Percentiles rank a stretch among this genome's conserved stretches.
phyloP scores from a whole-genome alignment of 2,329 filamentous ascomycete genomes.

The Exserohilum rostratum region DNA sequence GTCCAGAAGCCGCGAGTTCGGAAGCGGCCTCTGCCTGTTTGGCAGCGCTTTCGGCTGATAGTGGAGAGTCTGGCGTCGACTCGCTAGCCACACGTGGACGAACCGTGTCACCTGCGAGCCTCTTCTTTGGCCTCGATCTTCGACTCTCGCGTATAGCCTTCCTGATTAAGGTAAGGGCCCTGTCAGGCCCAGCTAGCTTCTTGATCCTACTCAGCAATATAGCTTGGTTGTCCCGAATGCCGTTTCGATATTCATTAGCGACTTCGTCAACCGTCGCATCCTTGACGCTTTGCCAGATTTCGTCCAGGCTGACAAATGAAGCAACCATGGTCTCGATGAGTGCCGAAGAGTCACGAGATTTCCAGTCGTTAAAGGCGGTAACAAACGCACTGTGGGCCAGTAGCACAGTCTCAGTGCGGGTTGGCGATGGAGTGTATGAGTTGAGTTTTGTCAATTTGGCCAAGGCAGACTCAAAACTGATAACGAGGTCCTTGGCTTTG shows the following conservation, averaged over 20 bases:
- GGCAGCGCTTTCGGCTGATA: slow-evolving; percentile 45
- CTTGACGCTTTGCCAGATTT: slow-evolving; percentile 83
- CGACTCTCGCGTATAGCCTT: slow-evolving; percentile 76
- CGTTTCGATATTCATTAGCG: slow-evolving; percentile 76
- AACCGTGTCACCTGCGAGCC: slow-evolving; percentile 68
- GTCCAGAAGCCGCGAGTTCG: slow-evolving; percentile 35
- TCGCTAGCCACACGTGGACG: slow-evolving; percentile 69
- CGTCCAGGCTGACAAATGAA: slow-evolving; percentile 82
- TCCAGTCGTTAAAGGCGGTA: slow-evolving; percentile 83
- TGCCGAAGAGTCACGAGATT: slow-evolving; percentile 77
- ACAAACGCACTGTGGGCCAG: slow-evolving; percentile 76
- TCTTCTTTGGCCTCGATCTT: slow-evolving; percentile 67
- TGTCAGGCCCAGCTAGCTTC: slow-evolving; percentile 73
- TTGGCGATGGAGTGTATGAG: slow-evolving; percentile 68
- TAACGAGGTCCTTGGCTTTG: slow-evolving; percentile 77
- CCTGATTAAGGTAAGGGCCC: slow-evolving; percentile 74
- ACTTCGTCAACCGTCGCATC: slow-evolving; percentile 76
- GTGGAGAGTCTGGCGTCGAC: slow-evolving; percentile 34
- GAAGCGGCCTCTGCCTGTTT: slow-evolving; percentile 40
- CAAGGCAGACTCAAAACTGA: slow-evolving; percentile 77
- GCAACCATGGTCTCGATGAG: slow-evolving; percentile 85
- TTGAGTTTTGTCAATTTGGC: slow-evolving; percentile 70
- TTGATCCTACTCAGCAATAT: slow-evolving; percentile 81
- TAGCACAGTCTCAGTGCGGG: slow-evolving; percentile 66
- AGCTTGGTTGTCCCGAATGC: slow-evolving; percentile 80